Evolutionary conservation across 768 basidiomycete genomes (phyloP), one percentile per base, ranked within the genome.

Genomic region (Boletus sensibilis): DNA sequence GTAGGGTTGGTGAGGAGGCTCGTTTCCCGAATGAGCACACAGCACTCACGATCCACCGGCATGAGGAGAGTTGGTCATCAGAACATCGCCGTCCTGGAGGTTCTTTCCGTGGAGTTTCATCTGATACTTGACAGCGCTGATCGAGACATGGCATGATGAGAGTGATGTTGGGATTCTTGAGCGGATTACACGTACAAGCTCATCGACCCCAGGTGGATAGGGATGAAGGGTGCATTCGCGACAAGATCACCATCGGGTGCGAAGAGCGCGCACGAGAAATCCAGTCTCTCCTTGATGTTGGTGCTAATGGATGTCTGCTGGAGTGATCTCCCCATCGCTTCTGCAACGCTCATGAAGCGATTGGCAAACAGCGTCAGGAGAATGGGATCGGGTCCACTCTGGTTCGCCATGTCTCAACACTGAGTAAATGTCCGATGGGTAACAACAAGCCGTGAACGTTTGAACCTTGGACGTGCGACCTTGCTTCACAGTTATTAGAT

Each of bases 341-440:
- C 94, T 10, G 94, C 94, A 20, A 98, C 92, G 64, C 91, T 91
- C 95, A 98, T 98, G 76, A 98, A 95, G 42, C 95, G 89, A 66
- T 97, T 95, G 12, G 93, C 91, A 64, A 97, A 98, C 50, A 98
- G 83, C 1, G 93, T 92, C 44, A 97, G 78, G 31, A 94, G 76
- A 60, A 95, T 92, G 0, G 92, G 90, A 69, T 96, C 94, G 12
- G 91, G 87, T 18, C 79, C 81, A 39, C 52, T 51, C 44, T 63
- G 61, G 44, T 5, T 61, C 33, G 47, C 44, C 68, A 68, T 69
- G 54, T 20, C 31, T 52, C 45, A 46, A n/a, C 12, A 14, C 4
- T 13, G 14, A 21, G 46, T 21, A 20, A 33, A 20, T 9, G 0
- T 34, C 12, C 27, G 2, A 11, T 31, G 31, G 31, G 11, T 31